Conservation (phyloP, 257 asterid genomes). For the Plantago elongata region DNA sequence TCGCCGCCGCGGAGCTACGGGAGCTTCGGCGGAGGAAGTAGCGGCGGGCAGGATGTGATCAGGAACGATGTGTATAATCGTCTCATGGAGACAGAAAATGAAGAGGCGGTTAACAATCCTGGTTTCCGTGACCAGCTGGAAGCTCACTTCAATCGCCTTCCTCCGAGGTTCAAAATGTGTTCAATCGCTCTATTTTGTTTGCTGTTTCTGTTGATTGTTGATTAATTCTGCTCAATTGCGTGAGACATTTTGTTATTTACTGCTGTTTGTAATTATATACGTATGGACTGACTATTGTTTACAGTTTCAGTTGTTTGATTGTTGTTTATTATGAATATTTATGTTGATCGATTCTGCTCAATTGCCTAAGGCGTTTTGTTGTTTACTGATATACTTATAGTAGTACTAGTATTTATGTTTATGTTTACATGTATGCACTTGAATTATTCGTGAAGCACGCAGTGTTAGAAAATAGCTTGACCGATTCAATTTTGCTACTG, state of each 20-base stretch:
- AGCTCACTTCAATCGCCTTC: slow-evolving; percentile 83
- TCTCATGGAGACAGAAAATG: slow-evolving; percentile 55
- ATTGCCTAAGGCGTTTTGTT: no score
- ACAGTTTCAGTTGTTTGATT: no score
- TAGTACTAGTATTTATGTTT: no score
- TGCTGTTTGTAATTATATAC: no score
- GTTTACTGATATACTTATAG: no score
- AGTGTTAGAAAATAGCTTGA: background rate
- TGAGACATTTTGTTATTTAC: no score
- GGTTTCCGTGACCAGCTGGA: slow-evolving; percentile 64
- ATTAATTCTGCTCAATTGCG: no score
- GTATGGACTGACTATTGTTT: no score
- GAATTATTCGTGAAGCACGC: background rate
- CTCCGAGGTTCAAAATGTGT: slow-evolving; percentile 51
- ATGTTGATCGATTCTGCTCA: no score
- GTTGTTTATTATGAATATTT: no score
- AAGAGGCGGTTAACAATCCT: slow-evolving; percentile 56
- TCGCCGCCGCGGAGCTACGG: slow-evolving; percentile 83
- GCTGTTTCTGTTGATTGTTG: background rate
- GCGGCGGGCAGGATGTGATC: slow-evolving; percentile 44
- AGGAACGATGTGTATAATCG: slow-evolving; percentile 69
- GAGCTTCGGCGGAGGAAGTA: slow-evolving; percentile 48
- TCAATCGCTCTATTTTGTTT: slow-evolving; percentile 15
- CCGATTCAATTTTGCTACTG: background rate
- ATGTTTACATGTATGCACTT: no score